Base-by-base conservation (phyloP, 257 asterid species). In the Rhazya stricta region DNA sequence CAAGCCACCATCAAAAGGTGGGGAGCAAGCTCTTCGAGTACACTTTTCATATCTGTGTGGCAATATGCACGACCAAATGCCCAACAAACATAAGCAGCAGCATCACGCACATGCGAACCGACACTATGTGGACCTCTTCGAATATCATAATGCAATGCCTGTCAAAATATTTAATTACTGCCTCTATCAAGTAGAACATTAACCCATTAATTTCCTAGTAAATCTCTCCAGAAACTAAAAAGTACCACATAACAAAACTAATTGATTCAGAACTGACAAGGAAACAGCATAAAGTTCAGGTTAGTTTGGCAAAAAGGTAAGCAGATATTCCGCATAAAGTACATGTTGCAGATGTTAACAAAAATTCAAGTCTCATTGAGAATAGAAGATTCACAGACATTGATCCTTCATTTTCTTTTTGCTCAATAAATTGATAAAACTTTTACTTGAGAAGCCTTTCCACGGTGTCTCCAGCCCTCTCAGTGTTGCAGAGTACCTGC, bases 31-130 rank as follows among this genome's bases (percentile, higher is more conserved):
- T 89, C 90, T 74, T 86, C 89, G 79, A 95, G 89, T 77, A 95
- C 88, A 80, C 77, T 82, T 80, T 78, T 88, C 98, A 95, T 95
- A 86, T 95, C 99, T 41, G 84, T 81, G 78, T 87, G 84, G 82
- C 77, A 85, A 85, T 95, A 95, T 77, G 98, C 96, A 76, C 99
- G 96, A 53, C 98, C 97, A 74, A 95, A 95, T 79, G 99, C 98
- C 99, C 99, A 95, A 81, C 98, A 95, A 87, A 95, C 99, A 84
- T 95, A 95, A 78, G 98, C 97, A 27, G 99, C 97, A 73, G 99
- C 99, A 89, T 95, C 99, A 81, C 99, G 99, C 74, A 95, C 99
- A 72, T 95, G 99, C 56, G 99, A 92, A 80, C 99, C 99, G 79
- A 95, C 89, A 86, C 98, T 95, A 78, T 95, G 98, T 74, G 98